Conservation (phyloP, 192 early-diverging fungal species). For the Rhizoclosmatium sp. region DNA sequence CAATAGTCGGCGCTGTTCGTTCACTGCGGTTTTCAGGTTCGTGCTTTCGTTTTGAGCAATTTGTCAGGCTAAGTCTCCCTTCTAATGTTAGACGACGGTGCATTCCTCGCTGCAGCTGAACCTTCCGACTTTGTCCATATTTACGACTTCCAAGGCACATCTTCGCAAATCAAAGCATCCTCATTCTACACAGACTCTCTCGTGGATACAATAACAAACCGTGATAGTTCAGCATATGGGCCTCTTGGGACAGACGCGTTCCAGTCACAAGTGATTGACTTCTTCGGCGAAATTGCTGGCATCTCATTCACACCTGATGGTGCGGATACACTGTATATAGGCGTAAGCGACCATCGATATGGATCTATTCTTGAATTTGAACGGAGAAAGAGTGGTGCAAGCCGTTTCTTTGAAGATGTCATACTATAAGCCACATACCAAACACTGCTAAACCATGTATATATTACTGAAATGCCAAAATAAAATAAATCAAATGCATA, state of each 20-base stretch:
- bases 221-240: background rate
- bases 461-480: no score
- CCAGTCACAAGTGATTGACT: slow-evolving; percentile 67
- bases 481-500: no score
- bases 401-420: no score
- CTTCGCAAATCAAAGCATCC: slow-evolving; percentile 3
- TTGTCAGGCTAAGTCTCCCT: background rate
- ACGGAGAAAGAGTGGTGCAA: background rate
- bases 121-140: slow-evolving; percentile 76
- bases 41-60: background rate
- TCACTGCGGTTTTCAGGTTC: slow-evolving; percentile 62
- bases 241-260: slow-evolving; percentile 29
- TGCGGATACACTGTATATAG: slow-evolving; percentile 62
- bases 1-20: slow-evolving; percentile 64
- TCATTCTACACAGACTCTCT: background rate
- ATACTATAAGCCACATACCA: no score
- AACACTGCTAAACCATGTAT: no score
- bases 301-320: slow-evolving; percentile 63
- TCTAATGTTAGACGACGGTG: slow-evolving; percentile 48
- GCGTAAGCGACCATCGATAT: slow-evolving; percentile 37
- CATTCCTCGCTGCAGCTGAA: slow-evolving; percentile 65
- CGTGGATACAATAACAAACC: background rate
- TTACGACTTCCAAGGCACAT: slow-evolving; percentile 27
- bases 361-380: slow-evolving; percentile 43
- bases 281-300: slow-evolving; percentile 77